phyloP scores from a whole-genome alignment of 2,329 filamentous ascomycete species.

The Cladosporium velox region DNA sequence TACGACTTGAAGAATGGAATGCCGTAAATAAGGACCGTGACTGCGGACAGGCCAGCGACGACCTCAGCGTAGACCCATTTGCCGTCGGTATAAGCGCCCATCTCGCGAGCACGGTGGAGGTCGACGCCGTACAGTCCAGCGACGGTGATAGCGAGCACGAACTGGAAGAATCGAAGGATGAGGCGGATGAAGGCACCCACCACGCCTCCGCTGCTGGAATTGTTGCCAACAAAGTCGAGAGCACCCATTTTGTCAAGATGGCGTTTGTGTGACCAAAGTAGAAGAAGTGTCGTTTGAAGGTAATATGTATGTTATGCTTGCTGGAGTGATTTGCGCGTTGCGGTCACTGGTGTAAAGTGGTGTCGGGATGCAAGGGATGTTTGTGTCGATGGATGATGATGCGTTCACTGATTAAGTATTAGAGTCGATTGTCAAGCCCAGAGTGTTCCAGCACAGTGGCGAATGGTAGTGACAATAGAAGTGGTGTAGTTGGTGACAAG shows the following conservation, averaged over 20 bases:
- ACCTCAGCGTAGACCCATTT: slow-evolving; percentile 82
- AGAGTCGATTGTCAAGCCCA: background rate
- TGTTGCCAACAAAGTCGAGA: slow-evolving; percentile 30
- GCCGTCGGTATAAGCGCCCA: slow-evolving; percentile 56
- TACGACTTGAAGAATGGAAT: slow-evolving; percentile 60
- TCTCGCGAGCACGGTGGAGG: slow-evolving; percentile 56
- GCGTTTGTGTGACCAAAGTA: background rate
- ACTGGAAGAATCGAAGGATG: slow-evolving; percentile 71
- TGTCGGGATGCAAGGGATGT: slow-evolving; percentile 16
- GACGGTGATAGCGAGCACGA: slow-evolving; percentile 74
- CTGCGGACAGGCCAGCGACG: slow-evolving; percentile 64
- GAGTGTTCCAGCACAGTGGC: slow-evolving; percentile 11
- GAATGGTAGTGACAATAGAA: background rate
- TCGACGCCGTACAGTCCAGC: slow-evolving; percentile 77
- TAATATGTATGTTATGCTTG: slow-evolving; percentile 4
- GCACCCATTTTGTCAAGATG: slow-evolving; percentile 28
- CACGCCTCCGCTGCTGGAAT: slow-evolving; percentile 34
- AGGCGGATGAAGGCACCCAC: slow-evolving; percentile 56
- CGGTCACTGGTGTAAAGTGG: background rate
- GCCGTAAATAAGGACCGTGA: slow-evolving; percentile 63
- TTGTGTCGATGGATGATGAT: slow-evolving; percentile 5
- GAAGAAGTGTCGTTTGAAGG: background rate
- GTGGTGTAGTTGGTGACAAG: background rate
- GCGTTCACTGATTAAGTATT: slow-evolving; percentile 13
- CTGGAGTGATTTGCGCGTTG: slow-evolving; percentile 1